These are phyloP conservation scores for Penicillium goetzii DNA, from an alignment of 495 filamentous ascomycete species.

Conservation along the genomic window DNA sequence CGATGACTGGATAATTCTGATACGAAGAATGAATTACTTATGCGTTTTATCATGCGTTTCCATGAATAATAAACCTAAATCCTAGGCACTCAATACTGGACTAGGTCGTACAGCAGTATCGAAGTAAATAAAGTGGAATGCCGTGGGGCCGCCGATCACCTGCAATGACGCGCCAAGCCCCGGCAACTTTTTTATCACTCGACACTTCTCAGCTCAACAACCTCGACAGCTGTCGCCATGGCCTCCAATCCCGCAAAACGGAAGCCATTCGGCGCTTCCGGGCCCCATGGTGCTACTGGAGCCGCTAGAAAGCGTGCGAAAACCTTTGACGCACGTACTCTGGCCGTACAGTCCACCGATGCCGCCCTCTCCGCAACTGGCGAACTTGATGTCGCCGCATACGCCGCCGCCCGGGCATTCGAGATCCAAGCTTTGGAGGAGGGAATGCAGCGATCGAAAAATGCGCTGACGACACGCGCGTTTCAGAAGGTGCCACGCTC, in stretches of 20 bases:
- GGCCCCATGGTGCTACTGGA: constrained; percentile 28
- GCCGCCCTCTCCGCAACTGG: constrained; percentile 74
- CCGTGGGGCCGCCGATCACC: constrained; percentile 21
- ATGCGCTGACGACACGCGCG: constrained; percentile 67
- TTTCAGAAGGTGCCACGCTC: constrained; percentile 88
- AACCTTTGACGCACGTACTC: constrained; percentile 66
- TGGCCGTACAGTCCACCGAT: constrained; percentile 71
- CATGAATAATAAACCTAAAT: background rate
- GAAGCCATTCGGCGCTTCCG: constrained; percentile 29
- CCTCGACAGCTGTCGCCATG: constrained; percentile 34
- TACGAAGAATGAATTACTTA: constrained; percentile 5
- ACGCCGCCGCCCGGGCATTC: constrained; percentile 78
- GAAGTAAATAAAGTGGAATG: constrained; percentile 2
- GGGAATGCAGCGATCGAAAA: constrained; percentile 74
- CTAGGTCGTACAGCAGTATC: too few species aligned
- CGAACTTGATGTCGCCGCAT: constrained; percentile 78
- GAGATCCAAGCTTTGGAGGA: constrained; percentile 85
- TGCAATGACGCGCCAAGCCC: constrained; percentile 36
- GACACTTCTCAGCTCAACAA: constrained; percentile 11
- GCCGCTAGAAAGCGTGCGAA: constrained; percentile 65
- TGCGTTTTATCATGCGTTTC: background rate
- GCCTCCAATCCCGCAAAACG: constrained; percentile 43
- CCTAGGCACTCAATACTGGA: too few species aligned
- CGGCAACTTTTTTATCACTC: constrained; percentile 30
- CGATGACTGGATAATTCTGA: background rate